phyloP scores from a whole-genome alignment of 1,284 basidiomycete species.

The Albatrellus sp. region DNA sequence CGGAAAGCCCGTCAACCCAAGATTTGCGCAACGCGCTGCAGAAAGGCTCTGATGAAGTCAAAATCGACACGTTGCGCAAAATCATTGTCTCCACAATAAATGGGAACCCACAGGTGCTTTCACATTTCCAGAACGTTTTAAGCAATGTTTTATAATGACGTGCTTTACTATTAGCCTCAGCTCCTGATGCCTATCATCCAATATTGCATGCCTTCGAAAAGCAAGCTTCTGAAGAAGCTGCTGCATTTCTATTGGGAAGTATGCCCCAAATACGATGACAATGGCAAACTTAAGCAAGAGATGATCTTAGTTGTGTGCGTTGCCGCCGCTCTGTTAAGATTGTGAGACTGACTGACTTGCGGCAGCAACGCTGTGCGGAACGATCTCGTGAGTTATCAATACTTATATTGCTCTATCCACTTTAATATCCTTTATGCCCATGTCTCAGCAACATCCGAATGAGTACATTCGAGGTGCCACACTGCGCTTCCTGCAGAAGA shows the following conservation, averaged over 20 bases:
- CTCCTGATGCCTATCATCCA: constrained; percentile 99
- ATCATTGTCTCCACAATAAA: constrained; percentile 96
- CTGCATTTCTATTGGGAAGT: constrained; percentile 99
- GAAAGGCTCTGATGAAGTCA: constrained; percentile 96
- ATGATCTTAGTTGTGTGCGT: constrained; percentile 98
- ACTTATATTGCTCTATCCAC: not conserved
- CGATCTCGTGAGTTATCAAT: constrained; percentile 59
- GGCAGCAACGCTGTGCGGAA: constrained; percentile 91
- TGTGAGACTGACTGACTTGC: constrained; percentile 10
- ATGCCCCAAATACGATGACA: constrained; percentile 96
- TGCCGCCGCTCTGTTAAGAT: not conserved
- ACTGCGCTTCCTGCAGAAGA: constrained; percentile 93
- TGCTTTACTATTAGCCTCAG: constrained; percentile 43
- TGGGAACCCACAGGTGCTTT: constrained; percentile 68
- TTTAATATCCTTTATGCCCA: not conserved
- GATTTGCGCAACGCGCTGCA: constrained; percentile 84
- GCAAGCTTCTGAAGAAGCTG: constrained; percentile 97
- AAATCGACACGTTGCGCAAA: constrained; percentile 91
- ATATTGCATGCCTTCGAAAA: constrained; percentile 89
- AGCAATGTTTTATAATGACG: not conserved
- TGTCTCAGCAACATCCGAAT: constrained; percentile 87
- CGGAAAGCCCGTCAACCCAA: constrained; percentile 67
- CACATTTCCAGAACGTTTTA: constrained; percentile 11
- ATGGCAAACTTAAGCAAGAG: constrained; percentile 97
- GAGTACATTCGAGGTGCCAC: constrained; percentile 99